Evolutionary conservation across 1,284 basidiomycete genomes (phyloP).

Genomic region (Microbotryum saponariae): DNA sequence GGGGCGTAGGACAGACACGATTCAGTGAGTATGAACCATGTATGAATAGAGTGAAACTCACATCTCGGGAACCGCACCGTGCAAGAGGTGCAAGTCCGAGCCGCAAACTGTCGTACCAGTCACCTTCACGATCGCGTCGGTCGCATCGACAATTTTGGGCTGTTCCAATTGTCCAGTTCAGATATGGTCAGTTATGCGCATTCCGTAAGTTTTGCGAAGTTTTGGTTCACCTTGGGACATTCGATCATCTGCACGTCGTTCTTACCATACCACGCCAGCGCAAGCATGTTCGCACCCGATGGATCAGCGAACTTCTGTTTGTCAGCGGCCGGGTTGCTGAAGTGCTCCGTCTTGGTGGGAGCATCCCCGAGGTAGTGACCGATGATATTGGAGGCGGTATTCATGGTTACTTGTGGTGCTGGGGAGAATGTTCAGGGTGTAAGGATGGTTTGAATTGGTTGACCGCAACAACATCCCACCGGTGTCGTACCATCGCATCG

Average conservation of each 20-base stretch:
- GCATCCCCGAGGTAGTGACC: not conserved
- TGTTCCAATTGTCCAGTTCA: constrained; percentile 53
- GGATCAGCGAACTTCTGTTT: constrained; percentile 15
- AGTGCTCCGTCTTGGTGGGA: not conserved
- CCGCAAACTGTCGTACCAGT: constrained; percentile 66
- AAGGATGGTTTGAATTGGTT: too few species aligned
- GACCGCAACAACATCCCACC: too few species aligned
- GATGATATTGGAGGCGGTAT: not conserved
- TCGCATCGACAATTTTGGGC: constrained; percentile 58
- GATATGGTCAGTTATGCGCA: constrained; percentile 35
- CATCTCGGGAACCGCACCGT: constrained; percentile 56
- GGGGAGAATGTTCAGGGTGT: too few species aligned
- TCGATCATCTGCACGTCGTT: constrained; percentile 42
- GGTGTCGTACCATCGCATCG: too few species aligned
- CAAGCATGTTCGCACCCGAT: constrained; percentile 41
- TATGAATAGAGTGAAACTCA: constrained; percentile 39
- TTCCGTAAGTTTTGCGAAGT: not conserved
- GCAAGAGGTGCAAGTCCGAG: constrained; percentile 58
- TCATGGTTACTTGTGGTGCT: not conserved
- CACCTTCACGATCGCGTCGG: constrained; percentile 59
- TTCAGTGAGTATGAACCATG: too few species aligned
- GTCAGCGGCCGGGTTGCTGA: constrained; percentile 18
- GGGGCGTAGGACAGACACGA: too few species aligned
- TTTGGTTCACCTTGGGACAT: constrained; percentile 1
- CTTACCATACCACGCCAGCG: constrained; percentile 61